Base-by-base conservation (phyloP, 306 rosid genomes). In the Astragalus membranaceus region DNA sequence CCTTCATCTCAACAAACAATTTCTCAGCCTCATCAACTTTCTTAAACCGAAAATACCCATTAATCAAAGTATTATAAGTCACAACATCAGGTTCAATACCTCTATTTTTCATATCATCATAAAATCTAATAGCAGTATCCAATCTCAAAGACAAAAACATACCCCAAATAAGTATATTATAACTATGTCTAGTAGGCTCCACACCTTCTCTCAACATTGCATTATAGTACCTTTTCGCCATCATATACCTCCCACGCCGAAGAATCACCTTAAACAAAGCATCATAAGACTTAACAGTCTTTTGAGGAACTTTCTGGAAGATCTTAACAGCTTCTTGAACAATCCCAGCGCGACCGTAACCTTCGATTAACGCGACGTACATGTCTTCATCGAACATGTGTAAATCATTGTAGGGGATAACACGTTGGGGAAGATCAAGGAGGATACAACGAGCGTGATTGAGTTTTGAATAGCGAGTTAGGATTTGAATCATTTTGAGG, bases 161-260 rank as follows among this genome's bases (percentile, higher is more conserved):
- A 10, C 98, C 96, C 98, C 98, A 87, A 7, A 92, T 58, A 76
- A 92, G 79, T n/a, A 92, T 6, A 67, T 92, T 87, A 49, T 86
- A 89, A 0, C 95, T 89, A 67, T 89, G 95, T 20, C 82, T 55
- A 10, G 92, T 86, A 3, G 98, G 98, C 61, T 84, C 83, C 4
- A 92, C 74, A 3, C 92, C 95, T 50, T 92, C 98, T 42, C 75
- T 76, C 50, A 92, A 42, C 96, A 89, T 87, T 1, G 88, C 80
- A 75, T 92, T 89, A 14, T 87, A 89, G 71, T 89, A 88, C 80
- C 95, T 86, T 73, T 88, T 92, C 0, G 89, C 98, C 98, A 92
- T 92, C 96, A 88, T 86, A 70, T 89, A 88, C 32, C 98, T 67
- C 8, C 96, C 95, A 16, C 89, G 50, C 20, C 89, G 81, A 16